Evolutionary conservation across 129 eudicot genomes (phyloP).

Genomic region (Mikania micrantha): DNA sequence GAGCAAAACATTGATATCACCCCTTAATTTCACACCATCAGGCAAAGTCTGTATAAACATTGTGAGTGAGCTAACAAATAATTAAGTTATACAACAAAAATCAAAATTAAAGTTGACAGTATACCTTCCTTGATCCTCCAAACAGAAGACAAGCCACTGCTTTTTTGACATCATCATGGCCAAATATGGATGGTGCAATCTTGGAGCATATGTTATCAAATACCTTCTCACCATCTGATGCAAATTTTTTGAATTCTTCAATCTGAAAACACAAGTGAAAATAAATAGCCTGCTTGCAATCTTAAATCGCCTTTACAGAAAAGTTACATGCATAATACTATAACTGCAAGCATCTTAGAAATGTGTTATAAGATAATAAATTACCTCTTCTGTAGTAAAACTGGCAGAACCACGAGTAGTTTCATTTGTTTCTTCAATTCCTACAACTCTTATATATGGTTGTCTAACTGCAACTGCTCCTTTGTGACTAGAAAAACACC

Average conservation of each 20-base stretch:
- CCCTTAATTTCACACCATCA: conserved; percentile 94
- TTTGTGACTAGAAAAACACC: conserved; percentile 49
- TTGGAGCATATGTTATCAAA: conserved; percentile 77
- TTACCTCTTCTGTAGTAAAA: conserved; percentile 83
- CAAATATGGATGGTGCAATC: conserved; percentile 97
- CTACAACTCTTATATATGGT: conserved; percentile 94
- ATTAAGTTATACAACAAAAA: neutral
- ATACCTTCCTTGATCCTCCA: conserved; percentile 99
- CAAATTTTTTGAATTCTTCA: conserved; percentile 93
- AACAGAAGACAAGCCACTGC: conserved; percentile 93
- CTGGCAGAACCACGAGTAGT: conserved; percentile 80
- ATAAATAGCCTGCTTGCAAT: neutral
- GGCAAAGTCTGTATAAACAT: conserved; percentile 56
- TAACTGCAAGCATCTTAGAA: neutral
- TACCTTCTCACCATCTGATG: conserved; percentile 61
- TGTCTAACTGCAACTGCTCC: conserved; percentile 99
- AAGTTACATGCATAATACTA: neutral
- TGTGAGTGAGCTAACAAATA: neutral
- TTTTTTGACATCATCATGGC: conserved; percentile 79
- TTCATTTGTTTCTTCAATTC: conserved; percentile 85
- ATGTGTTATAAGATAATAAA: neutral
- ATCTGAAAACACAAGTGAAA: conserved; percentile 36
- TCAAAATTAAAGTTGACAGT: neutral
- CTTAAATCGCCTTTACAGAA: neutral
- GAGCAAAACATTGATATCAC: conserved; percentile 95